Evolutionary conservation across 352 stramenopile genomes (phyloP), one percentile per base, ranked within the genome.

Genomic region (Phytophthora hybrid): DNA sequence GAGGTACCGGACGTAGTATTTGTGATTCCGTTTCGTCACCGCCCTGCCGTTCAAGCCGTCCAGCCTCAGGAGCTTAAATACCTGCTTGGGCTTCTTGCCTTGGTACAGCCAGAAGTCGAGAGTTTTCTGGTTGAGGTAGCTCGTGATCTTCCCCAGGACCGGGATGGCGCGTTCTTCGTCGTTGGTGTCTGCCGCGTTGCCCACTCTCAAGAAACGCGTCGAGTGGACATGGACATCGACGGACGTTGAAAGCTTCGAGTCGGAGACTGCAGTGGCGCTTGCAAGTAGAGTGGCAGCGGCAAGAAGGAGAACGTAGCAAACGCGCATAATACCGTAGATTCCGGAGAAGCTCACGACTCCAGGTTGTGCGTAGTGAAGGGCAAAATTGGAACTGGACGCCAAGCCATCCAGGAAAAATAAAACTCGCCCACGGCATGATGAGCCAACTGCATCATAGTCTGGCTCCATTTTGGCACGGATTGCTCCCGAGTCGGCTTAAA

Each of bases 41-140:
- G 41, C 26, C 41, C n/a, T 57, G 16, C 46, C 44, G 8, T 64
- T 53, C 39, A 46, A 14, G 4, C 59, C 59, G 1, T 13, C 5
- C 31, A 66, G 29, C 31, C 5, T 31, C 9, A 66, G 13, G 5
- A 52, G 26, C 7, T 14, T 41, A 5, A 32, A 49, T 14, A 62
- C 39, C 14, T 54, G 13, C 41, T 72, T 72, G 31, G 39, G 58
- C 19, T 44, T 11, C 31, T 34, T 64, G 29, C 47, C 19, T 31
- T 23, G 46, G 5, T 9, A 29, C 1, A 71, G 34, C 46, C 47
- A 71, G 21, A 55, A 61, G 5, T 65, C 19, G 8, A 71, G 64
- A 7, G 32, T 71, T 47, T 66, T 61, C 47, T 49, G 14, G 21
- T 66, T 71, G 18, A 71, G 29, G 23, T 60, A 66, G 14, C 59